Percentiles rank a stretch among this genome's conserved stretches.
Evolutionary conservation across 331 rosid genomes (phyloP).

Genomic region (Saraca asoca): DNA sequence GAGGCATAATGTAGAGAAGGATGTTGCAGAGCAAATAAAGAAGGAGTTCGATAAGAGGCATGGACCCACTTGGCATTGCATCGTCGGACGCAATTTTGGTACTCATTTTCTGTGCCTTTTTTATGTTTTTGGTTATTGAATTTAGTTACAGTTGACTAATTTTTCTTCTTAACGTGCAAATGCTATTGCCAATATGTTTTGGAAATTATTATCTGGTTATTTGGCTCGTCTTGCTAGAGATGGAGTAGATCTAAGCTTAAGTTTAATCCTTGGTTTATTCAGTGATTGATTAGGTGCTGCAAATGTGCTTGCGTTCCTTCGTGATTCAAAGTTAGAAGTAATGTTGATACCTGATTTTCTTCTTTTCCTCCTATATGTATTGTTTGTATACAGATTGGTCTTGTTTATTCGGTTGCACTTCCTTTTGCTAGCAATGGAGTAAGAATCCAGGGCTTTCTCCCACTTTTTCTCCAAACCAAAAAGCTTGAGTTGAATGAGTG

Average conservation of each 20-base stretch:
- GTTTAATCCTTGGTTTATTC: background rate
- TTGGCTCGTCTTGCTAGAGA: slow-evolving; percentile 20
- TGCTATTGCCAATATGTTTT: slow-evolving; percentile 22
- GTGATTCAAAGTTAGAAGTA: background rate
- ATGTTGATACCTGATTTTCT: slow-evolving; percentile 17
- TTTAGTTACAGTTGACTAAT: slow-evolving; percentile 22
- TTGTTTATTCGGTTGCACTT: background rate
- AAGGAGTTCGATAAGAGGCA: slow-evolving; percentile 86
- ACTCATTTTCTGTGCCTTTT: slow-evolving; percentile 28
- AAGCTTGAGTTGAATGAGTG: slow-evolving; percentile 11
- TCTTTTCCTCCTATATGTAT: background rate
- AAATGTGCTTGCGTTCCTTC: slow-evolving; percentile 30
- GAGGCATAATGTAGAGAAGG: slow-evolving; percentile 83
- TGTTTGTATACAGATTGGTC: background rate
- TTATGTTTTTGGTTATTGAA: slow-evolving; percentile 8
- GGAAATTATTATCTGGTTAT: slow-evolving; percentile 3
- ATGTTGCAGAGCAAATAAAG: slow-evolving; percentile 88
- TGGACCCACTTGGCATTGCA: slow-evolving; percentile 98
- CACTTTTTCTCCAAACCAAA: background rate
- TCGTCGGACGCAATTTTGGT: slow-evolving; percentile 97
- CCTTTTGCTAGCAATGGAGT: background rate
- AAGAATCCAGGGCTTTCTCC: background rate
- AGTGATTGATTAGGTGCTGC: slow-evolving; percentile 3
- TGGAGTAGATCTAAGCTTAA: slow-evolving; percentile 45
- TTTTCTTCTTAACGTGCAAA: slow-evolving; percentile 10